Evolutionary conservation across 2,329 filamentous ascomycete genomes (phyloP), one percentile per base, ranked within the genome.

Genomic region (Trichoderma asperellum): DNA sequence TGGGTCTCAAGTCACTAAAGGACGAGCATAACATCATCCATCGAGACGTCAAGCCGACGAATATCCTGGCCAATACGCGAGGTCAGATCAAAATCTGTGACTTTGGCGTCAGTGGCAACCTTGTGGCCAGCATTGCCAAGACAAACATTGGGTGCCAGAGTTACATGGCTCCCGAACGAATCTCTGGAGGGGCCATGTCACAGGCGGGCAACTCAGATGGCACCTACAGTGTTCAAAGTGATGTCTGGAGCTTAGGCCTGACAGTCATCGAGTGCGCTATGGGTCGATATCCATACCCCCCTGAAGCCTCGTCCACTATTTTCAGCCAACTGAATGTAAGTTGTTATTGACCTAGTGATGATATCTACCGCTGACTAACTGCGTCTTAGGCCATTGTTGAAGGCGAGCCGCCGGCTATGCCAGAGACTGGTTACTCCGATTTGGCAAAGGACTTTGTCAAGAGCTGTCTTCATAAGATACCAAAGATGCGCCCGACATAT

Each of bases 21-120:
- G 96, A 99, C 72, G 94, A 97, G 71, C 96, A 99, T 83, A 98
- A 97, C 81, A 99, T 99, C 80, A 99, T 99, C 73, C 96, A 99
- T 79, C 91, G 96, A 73, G 96, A 99, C 77, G 96, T 99, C 73
- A 99, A 99, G 80, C 96, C 96, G 1, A 99, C 96, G n/a, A 99
- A 99, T 76, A 97, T 99, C 70, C 85, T 99, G 1, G 89, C 93
- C 79, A 99, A 98, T 80, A 92, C 91, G 2, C 87, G 87, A 53
- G 96, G 96, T 1, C 94, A 97, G 77, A 87, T 98, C 83, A 99
- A 99, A 82, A 97, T 99, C 69, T 99, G 96, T 81, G 96, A 99
- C 80, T 99, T 99, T 79, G 96, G 96, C 68, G 96, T 99, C 68
- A 96, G 92, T 73, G 96, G 96, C 65, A 99, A 99, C 76, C 83